Conservation (phyloP, 2,329 filamentous ascomycete species). For the Cadophora luteo-olivacea region DNA sequence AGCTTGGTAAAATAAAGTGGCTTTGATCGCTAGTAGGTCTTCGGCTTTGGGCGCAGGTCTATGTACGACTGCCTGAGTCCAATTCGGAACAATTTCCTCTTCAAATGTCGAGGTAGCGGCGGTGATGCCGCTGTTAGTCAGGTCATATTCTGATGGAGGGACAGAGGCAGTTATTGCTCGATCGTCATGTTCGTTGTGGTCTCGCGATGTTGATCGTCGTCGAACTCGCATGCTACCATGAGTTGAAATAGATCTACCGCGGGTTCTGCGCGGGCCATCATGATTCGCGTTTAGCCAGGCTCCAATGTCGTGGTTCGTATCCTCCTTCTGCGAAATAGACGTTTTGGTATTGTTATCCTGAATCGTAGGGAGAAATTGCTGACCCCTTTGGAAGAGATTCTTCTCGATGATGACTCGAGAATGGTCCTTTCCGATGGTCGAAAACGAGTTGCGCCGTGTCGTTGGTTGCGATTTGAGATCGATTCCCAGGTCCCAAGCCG, state of each 20-base stretch:
- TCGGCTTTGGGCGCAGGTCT: constrained; percentile 20
- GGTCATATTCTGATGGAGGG: constrained; percentile 34
- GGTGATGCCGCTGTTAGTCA: constrained; percentile 36
- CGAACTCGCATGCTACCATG: constrained; percentile 39
- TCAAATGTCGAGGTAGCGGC: constrained; percentile 35
- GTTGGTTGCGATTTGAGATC: constrained; percentile 23
- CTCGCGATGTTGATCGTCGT: constrained; percentile 31
- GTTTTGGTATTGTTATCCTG: neutral
- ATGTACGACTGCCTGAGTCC: constrained; percentile 14
- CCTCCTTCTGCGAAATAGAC: constrained; percentile 20
- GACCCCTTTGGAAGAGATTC: constrained; percentile 27
- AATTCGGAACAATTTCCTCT: constrained; percentile 26
- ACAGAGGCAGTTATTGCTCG: constrained; percentile 21
- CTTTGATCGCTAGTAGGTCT: constrained; percentile 36
- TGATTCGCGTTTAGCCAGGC: constrained; percentile 38
- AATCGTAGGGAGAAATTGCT: neutral
- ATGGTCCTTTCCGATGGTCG: constrained; percentile 26
- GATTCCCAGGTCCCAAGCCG: constrained; percentile 39
- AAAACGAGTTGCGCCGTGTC: constrained; percentile 39
- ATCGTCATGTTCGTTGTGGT: constrained; percentile 17
- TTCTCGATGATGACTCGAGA: constrained; percentile 19
- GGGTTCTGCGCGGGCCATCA: constrained; percentile 27
- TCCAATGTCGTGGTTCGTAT: constrained; percentile 32
- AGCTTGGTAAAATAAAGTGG: constrained; percentile 37
- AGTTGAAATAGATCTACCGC: constrained; percentile 39